Base-by-base conservation (phyloP, 2,329 filamentous ascomycete genomes). In the Aspergillus carbonarius region DNA sequence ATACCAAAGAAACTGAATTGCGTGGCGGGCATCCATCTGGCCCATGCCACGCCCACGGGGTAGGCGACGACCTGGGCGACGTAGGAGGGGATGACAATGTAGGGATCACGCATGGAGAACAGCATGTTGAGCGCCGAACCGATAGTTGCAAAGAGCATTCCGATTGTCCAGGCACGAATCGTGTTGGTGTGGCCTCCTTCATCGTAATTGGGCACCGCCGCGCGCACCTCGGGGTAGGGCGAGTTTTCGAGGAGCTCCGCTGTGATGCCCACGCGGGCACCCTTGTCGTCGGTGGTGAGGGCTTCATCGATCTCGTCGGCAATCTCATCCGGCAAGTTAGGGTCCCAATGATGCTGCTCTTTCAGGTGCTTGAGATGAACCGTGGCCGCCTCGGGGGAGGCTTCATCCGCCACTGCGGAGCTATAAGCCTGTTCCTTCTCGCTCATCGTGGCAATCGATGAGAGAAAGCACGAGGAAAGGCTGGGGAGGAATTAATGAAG, bases 191-290 rank as follows among this genome's bases (percentile, higher is more conserved):
- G 83, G 23, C 88, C 77, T 65, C 88, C 85, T 64, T 86, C 81
- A 66, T 89, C 86, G 68, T 83, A 82, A 69, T 88, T 88, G 60
- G 83, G 78, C 17, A 89, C 86, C 17, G 87, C 84, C 25, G 86
- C 83, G 64, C 86, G 84, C 32, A 88, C 86, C 75, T 88, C 86
- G 37, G 85, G 84, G 67, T 88, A 89, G 2, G 86, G 86, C 49
- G 86, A 88, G 70, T 88, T 85, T 58, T 88, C 85, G 68, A 87
- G 81, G 67, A 87, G 78, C 58, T 84, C 82, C 64, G 83, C 81
- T 66, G 86, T 83, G 63, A 87, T 81, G 59, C 82, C 80, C 51
- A 83, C 73, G 55, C 83, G 83, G 70, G 83, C 82, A 65, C 82
- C 83, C 63, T 80, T 77, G 71, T 86, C 83, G 59, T 81, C 78